Conservation (phyloP, 2,329 filamentous ascomycete genomes). For the Trichoderma aggressivum region DNA sequence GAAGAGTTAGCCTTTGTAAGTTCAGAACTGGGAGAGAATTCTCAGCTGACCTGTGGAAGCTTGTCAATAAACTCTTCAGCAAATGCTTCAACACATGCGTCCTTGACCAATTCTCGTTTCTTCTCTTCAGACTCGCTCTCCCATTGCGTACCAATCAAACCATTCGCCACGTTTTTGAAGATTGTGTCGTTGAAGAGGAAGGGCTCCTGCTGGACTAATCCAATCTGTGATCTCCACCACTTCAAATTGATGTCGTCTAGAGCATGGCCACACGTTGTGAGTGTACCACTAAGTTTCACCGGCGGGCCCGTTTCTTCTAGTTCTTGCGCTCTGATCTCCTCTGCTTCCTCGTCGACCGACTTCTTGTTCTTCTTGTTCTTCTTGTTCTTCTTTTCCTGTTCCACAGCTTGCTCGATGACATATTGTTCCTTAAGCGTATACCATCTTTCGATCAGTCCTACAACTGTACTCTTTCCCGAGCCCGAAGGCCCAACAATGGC, state of each 20-base stretch:
- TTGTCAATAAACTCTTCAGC: conserved; percentile 66
- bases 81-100: conserved; percentile 65
- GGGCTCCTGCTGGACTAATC: conserved; percentile 65
- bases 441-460: conserved; percentile 69
- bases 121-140: conserved; percentile 51
- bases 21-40: neutral
- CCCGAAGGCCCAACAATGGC: conserved; percentile 73
- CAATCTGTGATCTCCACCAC: conserved; percentile 61
- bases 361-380: conserved; percentile 40
- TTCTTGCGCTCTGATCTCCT: conserved; percentile 29
- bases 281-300: conserved; percentile 43
- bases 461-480: conserved; percentile 70
- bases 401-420: conserved; percentile 48
- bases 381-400: conserved; percentile 46
- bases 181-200: conserved; percentile 67
- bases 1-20: neutral
- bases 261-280: conserved; percentile 52
- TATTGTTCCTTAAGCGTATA: conserved; percentile 59
- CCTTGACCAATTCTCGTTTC: conserved; percentile 57
- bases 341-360: conserved; percentile 30
- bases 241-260: conserved; percentile 59
- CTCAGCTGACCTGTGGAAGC: conserved; percentile 49
- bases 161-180: conserved; percentile 59
- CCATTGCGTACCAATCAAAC: conserved; percentile 52
- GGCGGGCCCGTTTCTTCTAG: conserved; percentile 40